Evolutionary conservation across 1,284 basidiomycete genomes (phyloP), one percentile per base, ranked within the genome.

Genomic region (Ceratobasidium sp.): DNA sequence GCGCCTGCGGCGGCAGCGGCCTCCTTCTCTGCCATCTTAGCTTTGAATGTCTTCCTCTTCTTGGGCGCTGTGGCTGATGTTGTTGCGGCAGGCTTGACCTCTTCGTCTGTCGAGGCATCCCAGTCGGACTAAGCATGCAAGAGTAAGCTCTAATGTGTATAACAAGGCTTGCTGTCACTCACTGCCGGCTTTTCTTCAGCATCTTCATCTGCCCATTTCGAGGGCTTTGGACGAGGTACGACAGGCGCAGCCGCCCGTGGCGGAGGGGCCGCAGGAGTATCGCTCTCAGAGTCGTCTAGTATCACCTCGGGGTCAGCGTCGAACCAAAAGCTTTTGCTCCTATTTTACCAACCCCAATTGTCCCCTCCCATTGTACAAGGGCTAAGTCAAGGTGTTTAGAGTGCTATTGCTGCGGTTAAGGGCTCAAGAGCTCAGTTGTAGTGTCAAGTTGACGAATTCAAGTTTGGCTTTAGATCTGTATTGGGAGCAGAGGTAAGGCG

Each of bases 11-110:
- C 87, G 14, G 53, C 53, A 74, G 83, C 84, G 0, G 92, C 92
- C 77, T 93, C 93, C 81, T 93, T 96, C 82, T 95, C 93, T 0
- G 93, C 94, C 1, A 97, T 83, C 81, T 96, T 96, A 57, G 88
- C 87, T 81, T 96, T 97, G 76, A 96, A 81, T 0, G 91, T 93
- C 72, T 92, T 92, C 83, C 95, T 96, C 84, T 96, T 96, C 84
- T 93, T 94, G 1, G 88, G 86, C 1, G 92, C 88, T 23, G 89
- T 88, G 53, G 83, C 84, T 0, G 87, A 78, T 21, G 81, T 80
- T 14, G 84, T 79, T 0, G 83, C 77, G 3, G 83, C 21, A 85
- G 82, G 71, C 88, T 89, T 86, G 71, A 79, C 76, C 61, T 80
- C 78, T 41, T 92, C 91, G n/a, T 91, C 90, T 4, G 92, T 93